Conservation (phyloP, 2,329 filamentous ascomycete genomes). For the Didymella pinodella region DNA sequence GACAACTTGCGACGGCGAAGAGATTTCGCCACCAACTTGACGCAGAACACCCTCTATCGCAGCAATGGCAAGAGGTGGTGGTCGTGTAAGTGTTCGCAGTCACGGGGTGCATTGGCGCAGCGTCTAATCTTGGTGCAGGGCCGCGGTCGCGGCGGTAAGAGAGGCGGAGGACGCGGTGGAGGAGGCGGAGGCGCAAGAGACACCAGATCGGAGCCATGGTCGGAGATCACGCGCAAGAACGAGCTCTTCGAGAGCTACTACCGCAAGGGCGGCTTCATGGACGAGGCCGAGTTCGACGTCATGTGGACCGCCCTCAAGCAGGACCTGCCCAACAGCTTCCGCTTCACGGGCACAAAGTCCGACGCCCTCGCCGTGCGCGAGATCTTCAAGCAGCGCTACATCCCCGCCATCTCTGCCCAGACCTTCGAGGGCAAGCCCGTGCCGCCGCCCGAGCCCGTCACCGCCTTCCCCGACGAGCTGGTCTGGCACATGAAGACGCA, state of each 20-base stretch:
- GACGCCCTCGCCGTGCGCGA: conserved; percentile 93
- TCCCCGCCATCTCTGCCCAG: conserved; percentile 87
- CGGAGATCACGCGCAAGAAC: conserved; percentile 77
- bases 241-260: conserved; percentile 88
- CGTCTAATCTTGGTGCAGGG: conserved; percentile 34
- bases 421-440: conserved; percentile 82
- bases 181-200: conserved; percentile 39
- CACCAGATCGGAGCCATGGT: conserved; percentile 50
- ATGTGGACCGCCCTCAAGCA: conserved; percentile 87
- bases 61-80: conserved; percentile 42
- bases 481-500: conserved; percentile 99
- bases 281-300: conserved; percentile 76
- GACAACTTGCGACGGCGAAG: conserved; percentile 33
- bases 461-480: conserved; percentile 93
- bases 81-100: conserved; percentile 35
- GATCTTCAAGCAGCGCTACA: conserved; percentile 85
- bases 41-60: conserved; percentile 21
- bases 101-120: conserved; percentile 4
- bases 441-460: conserved; percentile 79
- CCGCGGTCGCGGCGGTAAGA: conserved; percentile 44
- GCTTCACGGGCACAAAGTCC: conserved; percentile 94
- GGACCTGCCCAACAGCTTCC: conserved; percentile 95
- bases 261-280: conserved; percentile 71
- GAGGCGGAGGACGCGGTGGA: conserved; percentile 37
- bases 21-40: conserved; percentile 16